Evolutionary conservation across 192 early-diverging fungal species (phyloP).

Genomic region (Fimicolochytrium jonesii): DNA sequence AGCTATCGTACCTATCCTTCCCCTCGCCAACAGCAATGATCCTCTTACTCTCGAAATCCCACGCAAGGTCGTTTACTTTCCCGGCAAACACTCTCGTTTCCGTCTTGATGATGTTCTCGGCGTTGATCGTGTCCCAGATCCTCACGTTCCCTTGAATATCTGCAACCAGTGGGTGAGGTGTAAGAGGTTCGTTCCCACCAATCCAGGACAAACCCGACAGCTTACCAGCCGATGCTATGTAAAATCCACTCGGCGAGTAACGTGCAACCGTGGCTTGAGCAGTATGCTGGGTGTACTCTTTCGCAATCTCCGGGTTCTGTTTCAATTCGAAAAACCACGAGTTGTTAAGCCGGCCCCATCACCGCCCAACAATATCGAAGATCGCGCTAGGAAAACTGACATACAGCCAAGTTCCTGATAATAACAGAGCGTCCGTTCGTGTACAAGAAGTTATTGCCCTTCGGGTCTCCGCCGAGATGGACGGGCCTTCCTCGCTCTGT

Average conservation of each 20-base stretch:
- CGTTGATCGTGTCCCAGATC: slow-evolving; percentile 86
- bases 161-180: slow-evolving; percentile 9
- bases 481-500: slow-evolving; percentile 78
- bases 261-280: slow-evolving; percentile 76
- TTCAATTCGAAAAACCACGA: too few species aligned
- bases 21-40: slow-evolving; percentile 96
- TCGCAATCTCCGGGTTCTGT: slow-evolving; percentile 71
- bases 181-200: too few species aligned
- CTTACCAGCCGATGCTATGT: slow-evolving; percentile 90
- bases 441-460: slow-evolving; percentile 81
- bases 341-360: too few species aligned
- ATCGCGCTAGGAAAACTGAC: too few species aligned
- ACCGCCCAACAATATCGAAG: too few species aligned
- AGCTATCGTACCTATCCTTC: slow-evolving; percentile 58
- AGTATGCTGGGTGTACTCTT: slow-evolving; percentile 81
- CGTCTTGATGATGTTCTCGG: slow-evolving; percentile 75
- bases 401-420: slow-evolving; percentile 75
- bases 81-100: slow-evolving; percentile 73
- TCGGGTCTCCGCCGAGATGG: slow-evolving; percentile 76
- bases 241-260: slow-evolving; percentile 89
- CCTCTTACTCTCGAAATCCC: slow-evolving; percentile 94
- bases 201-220: not conserved
- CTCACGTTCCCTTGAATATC: slow-evolving; percentile 86
- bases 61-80: slow-evolving; percentile 81
- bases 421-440: slow-evolving; percentile 85